Percentiles rank a stretch among this genome's conserved stretches.
Evolutionary conservation across 106 monocot genomes (phyloP).

Genomic region (Dendrobium chrysotoxum): DNA sequence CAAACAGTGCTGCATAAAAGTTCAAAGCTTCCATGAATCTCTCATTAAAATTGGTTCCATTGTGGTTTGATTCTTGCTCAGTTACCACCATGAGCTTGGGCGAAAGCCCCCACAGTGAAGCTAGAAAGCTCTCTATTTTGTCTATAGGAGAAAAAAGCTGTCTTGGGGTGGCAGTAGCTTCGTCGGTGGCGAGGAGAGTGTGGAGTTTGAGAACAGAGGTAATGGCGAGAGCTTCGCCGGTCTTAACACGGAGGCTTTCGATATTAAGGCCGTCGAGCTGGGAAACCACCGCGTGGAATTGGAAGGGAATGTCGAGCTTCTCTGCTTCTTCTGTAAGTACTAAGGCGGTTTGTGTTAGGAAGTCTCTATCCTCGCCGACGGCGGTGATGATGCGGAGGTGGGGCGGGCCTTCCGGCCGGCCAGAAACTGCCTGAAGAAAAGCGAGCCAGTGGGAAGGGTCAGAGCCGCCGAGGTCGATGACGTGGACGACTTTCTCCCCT

Average conservation of each 20-base stretch:
- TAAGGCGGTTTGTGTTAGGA: constrained; percentile 20
- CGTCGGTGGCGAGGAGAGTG: constrained; percentile 28
- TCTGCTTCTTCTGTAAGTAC: constrained; percentile 48
- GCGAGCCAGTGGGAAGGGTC: constrained; percentile 36
- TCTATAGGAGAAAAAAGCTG: not conserved
- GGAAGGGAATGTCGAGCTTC: constrained; percentile 60
- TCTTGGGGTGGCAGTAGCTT: not conserved
- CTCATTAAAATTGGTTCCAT: constrained; percentile 19
- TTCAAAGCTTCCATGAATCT: constrained; percentile 48
- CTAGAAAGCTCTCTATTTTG: constrained; percentile 29
- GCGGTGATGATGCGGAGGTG: constrained; percentile 45
- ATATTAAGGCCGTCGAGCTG: constrained; percentile 29
- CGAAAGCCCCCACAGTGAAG: constrained; percentile 23
- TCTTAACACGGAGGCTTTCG: constrained; percentile 41
- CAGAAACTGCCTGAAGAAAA: constrained; percentile 25
- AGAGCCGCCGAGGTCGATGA: constrained; percentile 27
- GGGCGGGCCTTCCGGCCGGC: constrained; percentile 33
- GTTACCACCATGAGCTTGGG: constrained; percentile 44
- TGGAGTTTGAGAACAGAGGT: constrained; percentile 43
- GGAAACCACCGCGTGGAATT: constrained; percentile 39
- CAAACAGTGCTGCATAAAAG: constrained; percentile 56
- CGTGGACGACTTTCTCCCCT: constrained; percentile 35
- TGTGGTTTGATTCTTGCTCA: constrained; percentile 51
- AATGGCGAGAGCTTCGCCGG: constrained; percentile 60
- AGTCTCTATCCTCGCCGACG: constrained; percentile 28